Evolutionary conservation across 129 eudicot genomes (phyloP).

Genomic region (Pulicaria dysenterica): DNA sequence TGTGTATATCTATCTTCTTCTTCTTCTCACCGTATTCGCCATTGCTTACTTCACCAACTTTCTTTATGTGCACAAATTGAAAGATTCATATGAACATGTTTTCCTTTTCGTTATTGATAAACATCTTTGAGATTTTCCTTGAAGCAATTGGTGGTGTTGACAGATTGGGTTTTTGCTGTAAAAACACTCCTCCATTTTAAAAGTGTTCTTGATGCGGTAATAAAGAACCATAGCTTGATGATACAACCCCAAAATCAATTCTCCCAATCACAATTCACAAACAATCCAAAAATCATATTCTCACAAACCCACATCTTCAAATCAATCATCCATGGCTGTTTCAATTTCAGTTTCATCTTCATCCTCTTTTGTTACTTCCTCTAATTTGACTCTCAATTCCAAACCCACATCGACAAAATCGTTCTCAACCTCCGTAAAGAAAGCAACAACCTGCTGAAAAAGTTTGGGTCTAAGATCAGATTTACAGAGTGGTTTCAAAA

Average conservation of each 20-base stretch:
- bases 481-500: too few species aligned
- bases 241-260: neutral
- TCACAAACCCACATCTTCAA: neutral
- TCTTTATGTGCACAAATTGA: conserved; percentile 78
- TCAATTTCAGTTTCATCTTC: conserved; percentile 16
- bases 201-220: conserved; percentile 70
- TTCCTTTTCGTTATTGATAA: conserved; percentile 73
- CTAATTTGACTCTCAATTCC: conserved; percentile 18
- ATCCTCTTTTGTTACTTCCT: conserved; percentile 21
- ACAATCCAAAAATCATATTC: neutral
- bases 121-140: conserved; percentile 64
- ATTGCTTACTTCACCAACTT: too few species aligned
- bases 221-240: conserved; percentile 82
- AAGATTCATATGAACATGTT: conserved; percentile 63
- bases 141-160: conserved; percentile 51
- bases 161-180: conserved; percentile 38
- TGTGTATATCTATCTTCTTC: too few species aligned
- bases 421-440: neutral
- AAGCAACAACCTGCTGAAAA: too few species aligned
- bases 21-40: too few species aligned
- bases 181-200: conserved; percentile 44
- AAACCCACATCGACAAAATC: conserved; percentile 2
- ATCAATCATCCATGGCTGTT: conserved; percentile 17
- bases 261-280: neutral
- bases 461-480: too few species aligned